Conservation (phyloP, 345 rosid species). For the Ceriops zippeliana region DNA sequence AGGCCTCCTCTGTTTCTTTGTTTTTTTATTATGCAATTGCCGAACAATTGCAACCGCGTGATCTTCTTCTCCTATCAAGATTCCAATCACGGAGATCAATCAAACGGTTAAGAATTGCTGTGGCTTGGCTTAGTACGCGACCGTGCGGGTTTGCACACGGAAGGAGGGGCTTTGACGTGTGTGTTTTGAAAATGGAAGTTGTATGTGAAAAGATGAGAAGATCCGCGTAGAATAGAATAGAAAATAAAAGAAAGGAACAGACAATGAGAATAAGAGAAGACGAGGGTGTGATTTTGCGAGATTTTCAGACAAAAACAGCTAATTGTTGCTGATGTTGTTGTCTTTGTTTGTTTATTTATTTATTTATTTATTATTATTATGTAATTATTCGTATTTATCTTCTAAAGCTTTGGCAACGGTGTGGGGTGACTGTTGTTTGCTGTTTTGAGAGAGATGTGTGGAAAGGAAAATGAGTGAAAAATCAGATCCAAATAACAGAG, state of each 20-base stretch:
- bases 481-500: slow-evolving; percentile 30
- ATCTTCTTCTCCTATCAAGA: too few relatives aligned
- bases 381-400: too few relatives aligned
- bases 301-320: slow-evolving; percentile 33
- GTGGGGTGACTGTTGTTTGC: background rate
- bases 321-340: slow-evolving; percentile 21
- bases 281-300: slow-evolving; percentile 17
- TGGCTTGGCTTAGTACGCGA: too few relatives aligned
- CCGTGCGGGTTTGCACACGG: too few relatives aligned
- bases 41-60: too few relatives aligned
- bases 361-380: too few relatives aligned
- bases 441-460: background rate
- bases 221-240: background rate
- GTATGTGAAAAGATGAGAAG: background rate
- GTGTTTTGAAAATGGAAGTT: background rate
- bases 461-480: background rate
- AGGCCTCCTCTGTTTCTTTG: background rate
- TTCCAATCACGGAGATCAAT: too few relatives aligned
- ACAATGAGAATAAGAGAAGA: background rate
- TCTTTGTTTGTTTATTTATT: slow-evolving; percentile 2
- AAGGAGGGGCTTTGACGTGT: too few relatives aligned
- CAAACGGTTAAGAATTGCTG: too few relatives aligned
- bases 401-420: background rate
- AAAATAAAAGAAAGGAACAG: slow-evolving; percentile 15
- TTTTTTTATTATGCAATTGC: too few relatives aligned